A percentile compares a stretch with the other conserved stretches of the same genome.
Evolutionary conservation across 78 protist species (phyloP).

Genomic region (Chrysochromulina tobinii): DNA sequence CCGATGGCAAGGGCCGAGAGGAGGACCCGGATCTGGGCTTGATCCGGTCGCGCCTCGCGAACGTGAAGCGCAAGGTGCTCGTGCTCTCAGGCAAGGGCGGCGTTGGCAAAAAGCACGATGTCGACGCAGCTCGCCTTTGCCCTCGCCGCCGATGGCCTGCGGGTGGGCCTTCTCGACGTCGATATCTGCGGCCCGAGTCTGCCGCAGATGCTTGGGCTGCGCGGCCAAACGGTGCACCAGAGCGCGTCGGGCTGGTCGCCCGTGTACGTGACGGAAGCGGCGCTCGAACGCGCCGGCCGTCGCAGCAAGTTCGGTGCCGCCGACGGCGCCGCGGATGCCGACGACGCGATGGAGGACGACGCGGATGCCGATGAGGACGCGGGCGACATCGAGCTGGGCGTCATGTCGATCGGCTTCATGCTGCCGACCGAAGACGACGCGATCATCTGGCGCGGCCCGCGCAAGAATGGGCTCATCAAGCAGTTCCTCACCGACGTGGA

Average conservation of each 20-base stretch:
- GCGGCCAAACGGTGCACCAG: slow-evolving; percentile 78
- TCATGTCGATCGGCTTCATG: slow-evolving; percentile 95
- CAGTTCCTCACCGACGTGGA: slow-evolving; percentile 94
- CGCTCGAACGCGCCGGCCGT: too few relatives aligned
- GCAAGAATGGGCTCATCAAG: slow-evolving; percentile 94
- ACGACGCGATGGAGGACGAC: slow-evolving; percentile 20
- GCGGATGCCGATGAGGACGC: slow-evolving; percentile 62
- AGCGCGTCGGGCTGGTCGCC: slow-evolving; percentile 92
- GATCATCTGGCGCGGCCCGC: slow-evolving; percentile 98
- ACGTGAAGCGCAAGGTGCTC: slow-evolving; percentile 64
- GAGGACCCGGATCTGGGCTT: background rate
- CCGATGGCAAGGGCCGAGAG: slow-evolving; percentile 11
- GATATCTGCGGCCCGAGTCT: slow-evolving; percentile 98
- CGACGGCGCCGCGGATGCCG: too few relatives aligned
- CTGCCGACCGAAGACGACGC: slow-evolving; percentile 86
- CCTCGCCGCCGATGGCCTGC: slow-evolving; percentile 55
- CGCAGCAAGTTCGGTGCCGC: too few relatives aligned
- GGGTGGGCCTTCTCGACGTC: slow-evolving; percentile 95
- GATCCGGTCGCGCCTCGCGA: background rate
- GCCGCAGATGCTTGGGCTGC: slow-evolving; percentile 88
- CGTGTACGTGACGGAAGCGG: slow-evolving; percentile 54
- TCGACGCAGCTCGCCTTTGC: slow-evolving; percentile 88
- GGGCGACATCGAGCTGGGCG: slow-evolving; percentile 84
- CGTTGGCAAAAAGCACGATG: slow-evolving; percentile 96
- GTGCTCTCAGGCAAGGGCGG: slow-evolving; percentile 98